Evolutionary conservation across 2,329 filamentous ascomycete species (phyloP).

Genomic region (Fusarium armeniacum): DNA sequence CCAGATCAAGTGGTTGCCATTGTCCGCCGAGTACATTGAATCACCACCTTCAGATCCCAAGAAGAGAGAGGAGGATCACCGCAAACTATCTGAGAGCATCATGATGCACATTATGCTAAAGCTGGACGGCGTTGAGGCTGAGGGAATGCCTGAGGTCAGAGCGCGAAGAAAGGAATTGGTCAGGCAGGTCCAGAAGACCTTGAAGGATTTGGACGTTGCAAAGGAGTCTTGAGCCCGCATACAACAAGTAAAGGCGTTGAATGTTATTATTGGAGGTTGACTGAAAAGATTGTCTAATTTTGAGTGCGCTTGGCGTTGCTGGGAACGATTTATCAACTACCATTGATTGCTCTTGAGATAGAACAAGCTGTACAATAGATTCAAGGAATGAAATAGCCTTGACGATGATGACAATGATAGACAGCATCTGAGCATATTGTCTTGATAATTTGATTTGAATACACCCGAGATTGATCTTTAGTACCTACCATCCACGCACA

Average conservation of each 20-base stretch:
- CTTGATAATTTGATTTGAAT: slow-evolving; percentile 23
- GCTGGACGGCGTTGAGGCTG: slow-evolving; percentile 80
- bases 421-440: slow-evolving; percentile 42
- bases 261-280: slow-evolving; percentile 19
- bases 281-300: slow-evolving; percentile 41
- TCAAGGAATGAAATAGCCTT: slow-evolving; percentile 39
- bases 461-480: not conserved
- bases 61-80: slow-evolving; percentile 80
- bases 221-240: slow-evolving; percentile 45
- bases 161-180: slow-evolving; percentile 78
- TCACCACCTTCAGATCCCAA: slow-evolving; percentile 75
- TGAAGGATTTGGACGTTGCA: slow-evolving; percentile 73
- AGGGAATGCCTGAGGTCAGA: slow-evolving; percentile 75
- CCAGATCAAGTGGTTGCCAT: slow-evolving; percentile 72
- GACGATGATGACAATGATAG: slow-evolving; percentile 47
- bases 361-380: slow-evolving; percentile 51
- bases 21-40: slow-evolving; percentile 72
- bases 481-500: not conserved
- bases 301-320: slow-evolving; percentile 42
- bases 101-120: slow-evolving; percentile 83
- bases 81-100: slow-evolving; percentile 80
- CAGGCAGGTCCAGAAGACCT: slow-evolving; percentile 75
- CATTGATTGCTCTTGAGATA: slow-evolving; percentile 44
- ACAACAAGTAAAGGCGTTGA: slow-evolving; percentile 18
- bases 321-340: slow-evolving; percentile 36